Evolutionary conservation across 148 eudicot species (phyloP).

Genomic region (Hydrangea macrophylla): DNA sequence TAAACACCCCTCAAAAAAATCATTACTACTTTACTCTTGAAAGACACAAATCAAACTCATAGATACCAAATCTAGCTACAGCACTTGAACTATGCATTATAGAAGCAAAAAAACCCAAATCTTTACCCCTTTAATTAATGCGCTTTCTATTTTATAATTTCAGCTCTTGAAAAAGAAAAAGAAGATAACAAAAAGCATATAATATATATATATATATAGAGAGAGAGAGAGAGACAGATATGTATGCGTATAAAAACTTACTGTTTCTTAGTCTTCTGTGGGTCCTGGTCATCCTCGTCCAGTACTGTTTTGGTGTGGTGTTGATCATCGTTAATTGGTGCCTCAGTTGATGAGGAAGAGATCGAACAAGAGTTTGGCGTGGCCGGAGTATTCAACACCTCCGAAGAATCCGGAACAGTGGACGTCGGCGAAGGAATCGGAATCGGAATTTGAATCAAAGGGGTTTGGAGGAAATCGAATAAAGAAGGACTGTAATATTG

Average conservation of each 20-base stretch:
- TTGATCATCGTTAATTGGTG: conserved; percentile 29
- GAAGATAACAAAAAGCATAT: background rate
- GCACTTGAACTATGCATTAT: too few relatives aligned
- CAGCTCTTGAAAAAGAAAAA: background rate
- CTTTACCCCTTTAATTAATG: background rate
- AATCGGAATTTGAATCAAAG: conserved; percentile 7
- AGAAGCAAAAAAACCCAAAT: conserved; percentile 23
- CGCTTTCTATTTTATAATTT: background rate
- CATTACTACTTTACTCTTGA: conserved; percentile 1
- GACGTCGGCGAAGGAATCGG: conserved; percentile 19
- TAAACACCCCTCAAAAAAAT: conserved; percentile 14
- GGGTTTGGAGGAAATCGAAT: conserved; percentile 36
- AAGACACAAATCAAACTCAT: background rate
- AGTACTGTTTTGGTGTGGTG: conserved; percentile 14
- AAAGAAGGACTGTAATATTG: conserved; percentile 33
- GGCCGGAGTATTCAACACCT: conserved; percentile 51
- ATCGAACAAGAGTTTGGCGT: conserved; percentile 61
- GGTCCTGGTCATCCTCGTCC: conserved; percentile 29
- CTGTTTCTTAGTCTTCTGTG: conserved; percentile 52
- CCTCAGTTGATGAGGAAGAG: conserved; percentile 61
- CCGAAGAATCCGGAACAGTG: conserved; percentile 35
- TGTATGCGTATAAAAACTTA: conserved; percentile 16
- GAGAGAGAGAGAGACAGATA: background rate
- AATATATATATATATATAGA: background rate
- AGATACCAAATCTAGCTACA: conserved; percentile 20